A percentile compares a stretch with the other conserved stretches of the same genome.
Evolutionary conservation across 1,139 yeast genomes (phyloP).

Genomic region (Barnettozyma hawaiiensis): DNA sequence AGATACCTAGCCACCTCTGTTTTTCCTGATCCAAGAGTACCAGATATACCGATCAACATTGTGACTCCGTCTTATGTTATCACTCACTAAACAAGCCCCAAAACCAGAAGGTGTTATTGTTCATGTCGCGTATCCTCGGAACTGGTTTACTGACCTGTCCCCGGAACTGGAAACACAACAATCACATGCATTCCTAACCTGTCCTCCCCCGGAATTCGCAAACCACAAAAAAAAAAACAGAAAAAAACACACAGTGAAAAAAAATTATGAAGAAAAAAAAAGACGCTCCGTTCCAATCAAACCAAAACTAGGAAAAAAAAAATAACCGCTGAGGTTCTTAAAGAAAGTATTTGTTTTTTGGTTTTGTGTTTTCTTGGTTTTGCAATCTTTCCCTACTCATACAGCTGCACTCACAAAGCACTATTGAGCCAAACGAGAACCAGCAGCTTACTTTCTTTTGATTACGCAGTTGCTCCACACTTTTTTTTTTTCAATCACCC

Average conservation of each 20-base stretch:
- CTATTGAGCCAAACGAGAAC: too few species aligned
- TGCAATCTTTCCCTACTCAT: background rate
- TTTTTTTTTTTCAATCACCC: background rate
- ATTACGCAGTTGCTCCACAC: conserved; percentile 2
- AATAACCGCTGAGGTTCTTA: background rate
- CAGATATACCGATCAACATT: conserved; percentile 77
- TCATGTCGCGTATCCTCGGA: background rate
- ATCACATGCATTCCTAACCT: background rate
- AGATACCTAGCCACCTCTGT: conserved; percentile 58
- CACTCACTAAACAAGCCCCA: too few species aligned
- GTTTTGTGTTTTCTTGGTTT: too few species aligned
- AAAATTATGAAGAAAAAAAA: conserved; percentile 4
- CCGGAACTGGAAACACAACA: too few species aligned
- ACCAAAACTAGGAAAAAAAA: too few species aligned
- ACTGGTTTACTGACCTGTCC: background rate
- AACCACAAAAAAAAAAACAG: conserved; percentile 6
- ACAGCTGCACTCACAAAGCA: too few species aligned
- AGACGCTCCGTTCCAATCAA: background rate
- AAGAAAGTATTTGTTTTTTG: too few species aligned
- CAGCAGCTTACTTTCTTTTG: background rate
- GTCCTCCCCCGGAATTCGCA: conserved; percentile 2
- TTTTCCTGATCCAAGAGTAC: conserved; percentile 66
- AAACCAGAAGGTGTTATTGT: too few species aligned
- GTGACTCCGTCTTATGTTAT: too few species aligned
- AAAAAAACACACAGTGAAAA: too few species aligned